phyloP scores from a whole-genome alignment of 306 rosid species.

The Prosopis cineraria region DNA sequence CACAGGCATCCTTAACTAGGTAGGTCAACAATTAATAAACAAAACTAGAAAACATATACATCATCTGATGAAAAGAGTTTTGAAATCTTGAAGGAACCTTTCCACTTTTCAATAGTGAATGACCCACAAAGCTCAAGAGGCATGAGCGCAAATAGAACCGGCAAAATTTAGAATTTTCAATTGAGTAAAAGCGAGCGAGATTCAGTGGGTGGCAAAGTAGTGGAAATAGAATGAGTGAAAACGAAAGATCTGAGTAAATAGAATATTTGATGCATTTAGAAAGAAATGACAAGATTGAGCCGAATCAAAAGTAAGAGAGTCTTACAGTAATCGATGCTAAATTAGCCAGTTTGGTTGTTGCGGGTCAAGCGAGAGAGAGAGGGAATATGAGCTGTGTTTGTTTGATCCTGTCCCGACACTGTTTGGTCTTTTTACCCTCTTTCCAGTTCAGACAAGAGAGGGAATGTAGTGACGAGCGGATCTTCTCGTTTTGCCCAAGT shows the following conservation, averaged over 20 bases:
- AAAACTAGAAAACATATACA: background rate
- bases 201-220: conserved; percentile 21
- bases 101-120: background rate
- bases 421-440: conserved; percentile 43
- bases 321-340: conserved; percentile 47
- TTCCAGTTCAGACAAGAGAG: conserved; percentile 51
- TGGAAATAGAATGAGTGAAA: conserved; percentile 29
- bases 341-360: background rate
- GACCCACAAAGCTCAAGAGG: conserved; percentile 4
- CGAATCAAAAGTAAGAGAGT: conserved; percentile 17
- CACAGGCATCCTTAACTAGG: background rate
- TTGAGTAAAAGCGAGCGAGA: conserved; percentile 1
- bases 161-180: background rate
- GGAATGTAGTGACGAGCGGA: conserved; percentile 44
- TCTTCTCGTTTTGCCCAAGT: conserved; percentile 48
- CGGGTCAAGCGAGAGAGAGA: background rate
- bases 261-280: background rate
- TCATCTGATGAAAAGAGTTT: background rate
- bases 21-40: conserved; percentile 15
- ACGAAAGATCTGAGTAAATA: background rate
- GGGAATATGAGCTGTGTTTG: conserved; percentile 30
- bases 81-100: background rate
- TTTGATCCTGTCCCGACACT: conserved; percentile 26
- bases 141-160: background rate
- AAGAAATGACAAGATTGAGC: background rate